phyloP scores from a whole-genome alignment of 441 rosid genomes.

The Arabidopsis hybrid region DNA sequence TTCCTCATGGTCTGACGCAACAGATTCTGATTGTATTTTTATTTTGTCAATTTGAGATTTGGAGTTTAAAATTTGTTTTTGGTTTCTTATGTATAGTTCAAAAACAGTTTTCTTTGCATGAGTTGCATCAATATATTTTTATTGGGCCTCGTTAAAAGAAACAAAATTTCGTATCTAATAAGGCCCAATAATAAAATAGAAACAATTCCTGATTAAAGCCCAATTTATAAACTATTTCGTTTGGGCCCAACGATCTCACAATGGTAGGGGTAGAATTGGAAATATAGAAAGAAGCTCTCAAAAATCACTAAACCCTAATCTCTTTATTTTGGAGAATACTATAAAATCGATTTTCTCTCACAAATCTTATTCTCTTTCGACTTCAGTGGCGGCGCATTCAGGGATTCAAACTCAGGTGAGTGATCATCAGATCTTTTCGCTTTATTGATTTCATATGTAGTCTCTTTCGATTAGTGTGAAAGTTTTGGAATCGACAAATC shows the following conservation, averaged over 20 bases:
- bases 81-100: background rate
- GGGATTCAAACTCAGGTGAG: slow-evolving; percentile 14
- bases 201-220: no score
- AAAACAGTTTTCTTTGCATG: background rate
- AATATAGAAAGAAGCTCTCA: background rate
- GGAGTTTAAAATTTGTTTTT: background rate
- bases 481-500: background rate
- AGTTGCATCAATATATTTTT: background rate
- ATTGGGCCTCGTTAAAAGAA: no score
- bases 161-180: no score
- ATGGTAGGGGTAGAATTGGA: slow-evolving; percentile 13
- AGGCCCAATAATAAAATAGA: no score
- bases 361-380: background rate
- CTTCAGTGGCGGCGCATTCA: slow-evolving; percentile 6
- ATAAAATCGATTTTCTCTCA: background rate
- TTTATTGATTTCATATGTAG: background rate
- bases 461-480: background rate
- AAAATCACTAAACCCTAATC: slow-evolving; percentile 21
- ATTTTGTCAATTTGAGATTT: slow-evolving; percentile 1
- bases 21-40: background rate
- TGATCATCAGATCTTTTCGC: background rate
- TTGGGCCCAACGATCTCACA: background rate
- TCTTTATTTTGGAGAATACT: background rate
- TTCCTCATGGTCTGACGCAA: background rate
- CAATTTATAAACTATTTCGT: background rate